These are phyloP conservation scores for Myxozyma sirexii DNA, from an alignment of 805 yeast species.

Conservation along the genomic window DNA sequence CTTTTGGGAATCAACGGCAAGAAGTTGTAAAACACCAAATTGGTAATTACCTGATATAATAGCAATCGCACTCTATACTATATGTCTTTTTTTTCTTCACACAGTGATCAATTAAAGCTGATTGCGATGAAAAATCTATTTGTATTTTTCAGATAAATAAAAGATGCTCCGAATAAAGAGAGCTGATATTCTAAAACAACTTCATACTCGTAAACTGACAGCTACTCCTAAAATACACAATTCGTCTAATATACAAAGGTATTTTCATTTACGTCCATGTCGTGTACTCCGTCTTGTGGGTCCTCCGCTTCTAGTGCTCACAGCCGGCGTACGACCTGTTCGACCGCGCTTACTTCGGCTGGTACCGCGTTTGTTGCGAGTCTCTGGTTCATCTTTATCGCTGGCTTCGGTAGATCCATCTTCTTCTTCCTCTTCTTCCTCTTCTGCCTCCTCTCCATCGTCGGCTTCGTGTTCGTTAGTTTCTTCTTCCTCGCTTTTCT, in stretches of 20 bases:
- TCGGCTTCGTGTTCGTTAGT: background rate
- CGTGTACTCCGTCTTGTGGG: constrained; percentile 23
- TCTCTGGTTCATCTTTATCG: constrained; percentile 24
- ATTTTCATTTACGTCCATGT: background rate
- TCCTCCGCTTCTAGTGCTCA: constrained; percentile 5
- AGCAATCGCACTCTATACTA: too few species aligned
- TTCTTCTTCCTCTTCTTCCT: constrained; percentile 16
- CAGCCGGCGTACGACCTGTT: constrained; percentile 11
- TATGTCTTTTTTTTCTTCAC: too few species aligned
- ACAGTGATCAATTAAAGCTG: background rate
- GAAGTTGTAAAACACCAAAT: constrained; percentile 18
- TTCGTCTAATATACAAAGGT: background rate
- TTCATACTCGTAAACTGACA: background rate
- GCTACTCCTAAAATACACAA: background rate
- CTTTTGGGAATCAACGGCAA: constrained; percentile 40
- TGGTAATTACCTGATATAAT: background rate
- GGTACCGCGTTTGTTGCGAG: background rate
- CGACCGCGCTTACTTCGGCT: constrained; percentile 9
- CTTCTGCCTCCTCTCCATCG: constrained; percentile 4
- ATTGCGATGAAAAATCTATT: background rate
- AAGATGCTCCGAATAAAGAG: background rate
- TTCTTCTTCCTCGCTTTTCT: constrained; percentile 11
- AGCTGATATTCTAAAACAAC: background rate
- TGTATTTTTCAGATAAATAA: constrained; percentile 7
- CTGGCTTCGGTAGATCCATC: constrained; percentile 18